These are phyloP conservation scores for Magnaporthiopsis incrustans DNA, from an alignment of 2,329 filamentous ascomycete genomes.

Conservation along the genomic window DNA sequence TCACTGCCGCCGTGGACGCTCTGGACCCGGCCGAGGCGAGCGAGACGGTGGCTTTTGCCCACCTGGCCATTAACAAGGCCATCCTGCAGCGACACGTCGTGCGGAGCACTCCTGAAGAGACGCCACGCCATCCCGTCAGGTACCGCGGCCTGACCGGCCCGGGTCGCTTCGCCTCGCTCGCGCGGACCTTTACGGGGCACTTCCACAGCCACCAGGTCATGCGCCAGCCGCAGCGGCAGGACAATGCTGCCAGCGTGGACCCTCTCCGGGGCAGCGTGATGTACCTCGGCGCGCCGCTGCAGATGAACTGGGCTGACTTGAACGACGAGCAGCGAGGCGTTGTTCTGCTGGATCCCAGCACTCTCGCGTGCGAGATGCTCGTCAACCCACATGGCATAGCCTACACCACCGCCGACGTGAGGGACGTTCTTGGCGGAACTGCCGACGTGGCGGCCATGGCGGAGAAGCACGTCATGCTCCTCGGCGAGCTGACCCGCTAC, in stretches of 20 bases:
- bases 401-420: constrained; percentile 16
- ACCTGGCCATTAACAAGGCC: constrained; percentile 24
- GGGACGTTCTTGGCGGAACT: constrained; percentile 16
- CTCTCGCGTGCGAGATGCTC: constrained; percentile 20
- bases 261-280: constrained; percentile 19
- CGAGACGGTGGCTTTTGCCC: constrained; percentile 22
- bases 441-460: constrained; percentile 13
- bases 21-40: constrained; percentile 16
- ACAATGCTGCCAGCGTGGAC: neutral
- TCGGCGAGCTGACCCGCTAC: constrained; percentile 17
- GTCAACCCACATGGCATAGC: constrained; percentile 20
- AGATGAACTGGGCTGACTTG: constrained; percentile 25
- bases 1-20: constrained; percentile 17
- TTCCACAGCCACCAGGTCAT: constrained; percentile 26
- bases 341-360: constrained; percentile 21
- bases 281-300: constrained; percentile 23
- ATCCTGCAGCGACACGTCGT: constrained; percentile 21
- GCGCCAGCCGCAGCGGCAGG: constrained; percentile 12
- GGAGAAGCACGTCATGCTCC: constrained; percentile 24
- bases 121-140: constrained; percentile 10
- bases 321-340: constrained; percentile 20
- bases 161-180: constrained; percentile 18
- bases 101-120: neutral
- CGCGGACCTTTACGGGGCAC: constrained; percentile 25
- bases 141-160: constrained; percentile 21